Conservation (phyloP, 2,329 filamentous ascomycete genomes). For the Talaromyces islandicus region DNA sequence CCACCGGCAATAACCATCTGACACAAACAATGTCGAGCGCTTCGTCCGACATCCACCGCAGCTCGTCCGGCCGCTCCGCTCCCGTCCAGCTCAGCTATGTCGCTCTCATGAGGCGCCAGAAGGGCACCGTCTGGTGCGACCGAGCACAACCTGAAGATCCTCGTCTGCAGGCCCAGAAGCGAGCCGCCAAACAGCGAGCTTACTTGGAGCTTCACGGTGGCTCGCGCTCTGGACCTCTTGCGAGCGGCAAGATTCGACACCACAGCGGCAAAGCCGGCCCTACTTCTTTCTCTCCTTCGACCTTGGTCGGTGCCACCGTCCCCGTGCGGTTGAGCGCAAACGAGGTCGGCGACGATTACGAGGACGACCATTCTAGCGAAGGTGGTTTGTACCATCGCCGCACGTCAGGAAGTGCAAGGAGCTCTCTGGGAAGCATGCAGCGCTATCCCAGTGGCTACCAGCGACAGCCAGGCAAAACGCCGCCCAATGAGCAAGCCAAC, state of each 20-base stretch:
- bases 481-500: conserved; percentile 41
- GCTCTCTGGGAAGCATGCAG: conserved; percentile 46
- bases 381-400: conserved; percentile 36
- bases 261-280: conserved; percentile 74
- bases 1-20: conserved; percentile 28
- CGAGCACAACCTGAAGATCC: conserved; percentile 89
- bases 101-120: conserved; percentile 91
- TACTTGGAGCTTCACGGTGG: conserved; percentile 74
- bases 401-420: conserved; percentile 53
- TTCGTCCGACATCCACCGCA: conserved; percentile 54
- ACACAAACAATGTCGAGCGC: conserved; percentile 22
- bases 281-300: conserved; percentile 72
- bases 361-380: conserved; percentile 45
- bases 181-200: conserved; percentile 80
- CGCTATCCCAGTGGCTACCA: conserved; percentile 42
- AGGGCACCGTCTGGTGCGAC: conserved; percentile 98
- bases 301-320: conserved; percentile 70
- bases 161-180: conserved; percentile 71
- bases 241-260: conserved; percentile 76
- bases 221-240: conserved; percentile 57
- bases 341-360: conserved; percentile 85
- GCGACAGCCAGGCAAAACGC: conserved; percentile 40
- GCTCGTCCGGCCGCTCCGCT: conserved; percentile 72
- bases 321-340: conserved; percentile 90
- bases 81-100: conserved; percentile 73